Percentiles rank a stretch among this genome's conserved stretches.
Evolutionary conservation across 495 filamentous ascomycete species (phyloP).

Genomic region (Penicillium paradoxum): DNA sequence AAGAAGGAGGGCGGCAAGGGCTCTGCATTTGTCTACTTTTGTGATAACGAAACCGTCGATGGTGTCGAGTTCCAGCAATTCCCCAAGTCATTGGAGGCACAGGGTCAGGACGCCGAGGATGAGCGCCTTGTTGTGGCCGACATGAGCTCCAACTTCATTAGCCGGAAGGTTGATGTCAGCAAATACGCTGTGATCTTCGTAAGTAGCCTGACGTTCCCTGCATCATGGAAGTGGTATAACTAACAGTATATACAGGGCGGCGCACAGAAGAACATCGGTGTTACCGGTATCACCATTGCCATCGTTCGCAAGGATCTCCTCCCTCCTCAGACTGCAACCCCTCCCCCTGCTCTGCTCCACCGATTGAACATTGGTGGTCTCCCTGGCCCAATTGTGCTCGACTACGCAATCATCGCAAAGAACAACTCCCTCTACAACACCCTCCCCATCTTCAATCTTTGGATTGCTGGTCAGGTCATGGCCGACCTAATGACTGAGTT

Average conservation of each 20-base stretch:
- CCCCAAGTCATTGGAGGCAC: slow-evolving; percentile 55
- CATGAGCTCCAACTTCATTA: slow-evolving; percentile 71
- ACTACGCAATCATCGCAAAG: slow-evolving; percentile 76
- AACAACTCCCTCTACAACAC: slow-evolving; percentile 94
- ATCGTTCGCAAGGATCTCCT: slow-evolving; percentile 76
- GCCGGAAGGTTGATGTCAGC: slow-evolving; percentile 58
- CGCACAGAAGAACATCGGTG: slow-evolving; percentile 88
- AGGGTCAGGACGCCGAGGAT: slow-evolving; percentile 47
- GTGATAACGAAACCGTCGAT: slow-evolving; percentile 81
- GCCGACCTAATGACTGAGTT: slow-evolving; percentile 55
- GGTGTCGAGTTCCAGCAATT: slow-evolving; percentile 88
- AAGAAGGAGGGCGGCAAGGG: slow-evolving; percentile 43
- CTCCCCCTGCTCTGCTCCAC: slow-evolving; percentile 59
- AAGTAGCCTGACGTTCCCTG: slow-evolving; percentile 9
- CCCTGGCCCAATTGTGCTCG: slow-evolving; percentile 69
- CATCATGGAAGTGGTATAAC: neutral
- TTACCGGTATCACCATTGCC: slow-evolving; percentile 77
- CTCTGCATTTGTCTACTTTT: slow-evolving; percentile 81
- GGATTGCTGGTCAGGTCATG: slow-evolving; percentile 82
- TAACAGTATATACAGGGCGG: slow-evolving; percentile 42
- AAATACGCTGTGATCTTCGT: slow-evolving; percentile 56
- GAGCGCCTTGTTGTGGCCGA: slow-evolving; percentile 73
- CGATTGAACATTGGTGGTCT: slow-evolving; percentile 58
- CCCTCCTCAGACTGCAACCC: slow-evolving; percentile 53
- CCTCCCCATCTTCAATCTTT: slow-evolving; percentile 89